Base-by-base conservation (phyloP, 805 yeast genomes). In the Debaryomyces maramus region DNA sequence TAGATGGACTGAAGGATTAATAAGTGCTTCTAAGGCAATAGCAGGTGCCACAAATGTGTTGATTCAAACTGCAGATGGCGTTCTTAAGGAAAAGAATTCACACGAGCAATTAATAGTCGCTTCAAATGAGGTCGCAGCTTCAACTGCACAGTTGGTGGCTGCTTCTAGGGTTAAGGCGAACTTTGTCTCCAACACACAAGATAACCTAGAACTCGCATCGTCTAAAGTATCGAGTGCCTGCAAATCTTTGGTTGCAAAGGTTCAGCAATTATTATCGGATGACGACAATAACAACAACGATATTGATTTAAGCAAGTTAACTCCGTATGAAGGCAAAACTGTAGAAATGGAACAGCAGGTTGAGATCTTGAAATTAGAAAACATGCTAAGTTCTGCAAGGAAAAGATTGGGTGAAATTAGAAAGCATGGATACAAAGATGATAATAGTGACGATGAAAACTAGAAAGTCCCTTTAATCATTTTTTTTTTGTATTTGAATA, bases 341-440 rank as follows among this genome's bases (percentile, higher is more conserved):
- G 77, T 79, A 16, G 93, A 89, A 52, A 86, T 88, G 95, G 95
- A 88, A 56, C 96, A 88, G 61, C 97, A 88, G 60, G 96, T 88
- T 5, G 90, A 86, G 56, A 88, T 89, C 36, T 70, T 88, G 61
- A 86, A 85, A 60, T 70, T 88, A 40, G 96, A 88, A 54, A 85
- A 85, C 51, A 77, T 84, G 33, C 70, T 89, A 50, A 66, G 65
- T 34, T 61, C 77, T 15, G 93, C 96, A 1, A 73, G 96, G 58
- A 87, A 85, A 65, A 77, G 85, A 52, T 69, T 88, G 45, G 93
- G 95, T 20, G 95, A 86, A 50, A 88, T 89, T 45, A 72, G 97
- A 59, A 85, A 84, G 60, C 80, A 75, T 40, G 83, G 90, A 41
- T 88, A 88, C 59, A 71, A 73, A 43, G 86, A 80, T 48, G 86